Evolutionary conservation across 2,329 filamentous ascomycete genomes (phyloP).

Genomic region (Aureobasidium sp.): DNA sequence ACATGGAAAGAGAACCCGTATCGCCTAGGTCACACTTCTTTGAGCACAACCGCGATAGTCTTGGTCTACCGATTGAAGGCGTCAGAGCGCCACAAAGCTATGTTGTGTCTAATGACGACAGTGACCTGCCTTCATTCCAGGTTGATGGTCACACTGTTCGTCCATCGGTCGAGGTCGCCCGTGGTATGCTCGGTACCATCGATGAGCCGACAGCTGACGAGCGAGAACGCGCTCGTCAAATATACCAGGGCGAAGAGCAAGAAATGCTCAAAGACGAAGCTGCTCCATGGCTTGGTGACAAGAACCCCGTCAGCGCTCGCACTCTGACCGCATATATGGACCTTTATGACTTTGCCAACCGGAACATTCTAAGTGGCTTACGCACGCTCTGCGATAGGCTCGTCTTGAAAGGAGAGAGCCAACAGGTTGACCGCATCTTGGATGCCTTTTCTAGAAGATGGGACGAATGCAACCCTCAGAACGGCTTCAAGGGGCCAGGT

Average conservation of each 20-base stretch:
- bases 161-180: conserved; percentile 6
- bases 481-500: conserved; percentile 86
- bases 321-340: conserved; percentile 79
- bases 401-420: conserved; percentile 81
- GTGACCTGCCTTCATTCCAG: conserved; percentile 27
- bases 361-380: conserved; percentile 70
- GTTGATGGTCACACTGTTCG: conserved; percentile 37
- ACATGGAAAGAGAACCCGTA: neutral
- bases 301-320: conserved; percentile 42
- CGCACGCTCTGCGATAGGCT: conserved; percentile 74
- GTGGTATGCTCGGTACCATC: conserved; percentile 14
- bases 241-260: conserved; percentile 78
- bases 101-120: neutral
- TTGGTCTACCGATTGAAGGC: neutral
- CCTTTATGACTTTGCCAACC: conserved; percentile 74
- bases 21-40: neutral
- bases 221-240: conserved; percentile 65
- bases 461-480: conserved; percentile 86
- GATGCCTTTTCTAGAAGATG: conserved; percentile 82
- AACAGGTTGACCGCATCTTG: conserved; percentile 91
- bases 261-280: conserved; percentile 72
- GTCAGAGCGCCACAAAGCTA: neutral
- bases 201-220: conserved; percentile 56
- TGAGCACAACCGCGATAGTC: neutral
- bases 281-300: conserved; percentile 79